Percentiles rank a stretch among this genome's conserved stretches.
Evolutionary conservation across 257 asterid species (phyloP).

Genomic region (Cynanchum wilfordii): DNA sequence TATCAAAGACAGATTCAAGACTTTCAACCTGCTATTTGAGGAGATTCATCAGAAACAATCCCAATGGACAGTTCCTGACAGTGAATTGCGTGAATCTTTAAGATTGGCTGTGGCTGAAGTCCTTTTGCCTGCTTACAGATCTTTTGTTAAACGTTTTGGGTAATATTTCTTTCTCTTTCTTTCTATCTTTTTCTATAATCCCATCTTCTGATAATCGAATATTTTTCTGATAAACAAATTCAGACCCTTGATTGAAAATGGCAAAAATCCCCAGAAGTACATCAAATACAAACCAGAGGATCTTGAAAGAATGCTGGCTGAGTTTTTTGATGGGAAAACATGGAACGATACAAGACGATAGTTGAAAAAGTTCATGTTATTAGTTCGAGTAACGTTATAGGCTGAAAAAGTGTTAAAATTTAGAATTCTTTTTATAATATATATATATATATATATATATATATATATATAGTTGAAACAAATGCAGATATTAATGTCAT

Average conservation of each 20-base stretch:
- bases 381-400: no score
- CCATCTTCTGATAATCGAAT: not conserved
- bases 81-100: slow-evolving; percentile 87
- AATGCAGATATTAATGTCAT: no score
- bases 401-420: no score
- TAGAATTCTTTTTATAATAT: no score
- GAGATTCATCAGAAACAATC: slow-evolving; percentile 98
- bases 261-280: slow-evolving; percentile 81
- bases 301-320: slow-evolving; percentile 94
- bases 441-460: no score
- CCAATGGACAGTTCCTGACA: slow-evolving; percentile 98
- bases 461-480: no score
- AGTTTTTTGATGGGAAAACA: slow-evolving; percentile 90
- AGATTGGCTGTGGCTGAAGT: slow-evolving; percentile 98
- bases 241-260: slow-evolving; percentile 85
- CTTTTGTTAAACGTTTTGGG: slow-evolving; percentile 83
- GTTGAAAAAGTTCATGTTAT: not conserved
- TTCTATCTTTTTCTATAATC: not conserved
- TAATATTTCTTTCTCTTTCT: slow-evolving; percentile 23
- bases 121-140: slow-evolving; percentile 86
- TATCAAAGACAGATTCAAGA: slow-evolving; percentile 86
- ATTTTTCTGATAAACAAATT: not conserved
- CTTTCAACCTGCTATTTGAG: slow-evolving; percentile 74
- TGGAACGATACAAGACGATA: slow-evolving; percentile 68
- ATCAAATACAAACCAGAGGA: slow-evolving; percentile 76